Percentiles rank a stretch among this genome's conserved stretches.
Evolutionary conservation across 192 early-diverging fungal genomes (phyloP).

Genomic region (Entophlyctis luteolus): DNA sequence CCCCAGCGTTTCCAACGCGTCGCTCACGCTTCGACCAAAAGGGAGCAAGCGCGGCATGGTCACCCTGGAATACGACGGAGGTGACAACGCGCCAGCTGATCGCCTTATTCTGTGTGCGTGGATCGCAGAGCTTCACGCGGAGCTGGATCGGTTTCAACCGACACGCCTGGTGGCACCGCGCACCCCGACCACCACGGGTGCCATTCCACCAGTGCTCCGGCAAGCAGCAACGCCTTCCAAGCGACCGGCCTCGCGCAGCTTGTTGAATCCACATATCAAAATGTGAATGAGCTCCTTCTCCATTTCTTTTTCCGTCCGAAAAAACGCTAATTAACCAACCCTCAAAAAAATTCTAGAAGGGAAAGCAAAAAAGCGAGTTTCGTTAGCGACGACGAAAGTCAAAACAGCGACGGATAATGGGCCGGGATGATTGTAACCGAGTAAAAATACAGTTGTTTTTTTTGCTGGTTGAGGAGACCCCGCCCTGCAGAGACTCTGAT

Average conservation of each 20-base stretch:
- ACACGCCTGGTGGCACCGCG: neutral
- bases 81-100: neutral
- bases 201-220: neutral
- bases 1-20: no score
- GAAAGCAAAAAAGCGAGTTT: neutral
- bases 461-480: no score
- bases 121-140: neutral
- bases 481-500: no score
- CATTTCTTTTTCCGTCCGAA: neutral
- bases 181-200: neutral
- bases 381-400: neutral
- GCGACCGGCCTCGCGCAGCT: neutral
- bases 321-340: neutral
- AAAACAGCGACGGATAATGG: neutral
- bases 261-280: conserved; percentile 1
- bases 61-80: neutral
- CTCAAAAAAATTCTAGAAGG: neutral
- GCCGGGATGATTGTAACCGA: neutral
- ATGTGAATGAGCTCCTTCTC: neutral
- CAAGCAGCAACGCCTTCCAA: neutral
- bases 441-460: neutral
- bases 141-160: neutral
- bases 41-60: neutral
- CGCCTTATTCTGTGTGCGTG: neutral
- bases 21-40: no score